Percentiles rank a stretch among this genome's conserved stretches.
These are phyloP conservation scores for Cyberlindnera nakhonratchasimensis DNA, from an alignment of 805 yeast genomes.

Conservation along the genomic window DNA sequence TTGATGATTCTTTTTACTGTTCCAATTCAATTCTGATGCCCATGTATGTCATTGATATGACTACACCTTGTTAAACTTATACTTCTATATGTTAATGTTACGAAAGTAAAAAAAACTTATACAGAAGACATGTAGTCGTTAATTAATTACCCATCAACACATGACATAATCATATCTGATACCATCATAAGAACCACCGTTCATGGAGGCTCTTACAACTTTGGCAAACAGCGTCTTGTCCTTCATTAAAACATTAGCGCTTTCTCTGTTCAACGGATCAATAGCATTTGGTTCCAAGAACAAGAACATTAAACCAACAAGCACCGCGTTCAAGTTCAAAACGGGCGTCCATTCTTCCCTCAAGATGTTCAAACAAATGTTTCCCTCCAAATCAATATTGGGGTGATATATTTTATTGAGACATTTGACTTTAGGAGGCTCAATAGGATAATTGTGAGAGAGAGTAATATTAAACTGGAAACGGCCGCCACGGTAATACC, in stretches of 20 bases:
- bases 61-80: too few species aligned
- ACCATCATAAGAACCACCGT: conserved; percentile 61
- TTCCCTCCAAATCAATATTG: conserved; percentile 86
- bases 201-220: conserved; percentile 62
- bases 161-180: conserved; percentile 62
- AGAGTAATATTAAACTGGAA: conserved; percentile 67
- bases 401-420: conserved; percentile 82
- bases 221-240: conserved; percentile 48
- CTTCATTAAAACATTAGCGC: conserved; percentile 57
- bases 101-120: too few species aligned
- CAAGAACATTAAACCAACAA: conserved; percentile 80
- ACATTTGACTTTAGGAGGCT: conserved; percentile 83
- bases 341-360: conserved; percentile 98
- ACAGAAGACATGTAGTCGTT: too few species aligned
- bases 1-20: too few species aligned
- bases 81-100: too few species aligned
- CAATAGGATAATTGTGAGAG: conserved; percentile 79
- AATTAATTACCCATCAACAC: background rate
- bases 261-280: conserved; percentile 91
- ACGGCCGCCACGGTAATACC: conserved; percentile 65
- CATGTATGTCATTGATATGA: too few species aligned
- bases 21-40: too few species aligned
- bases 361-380: conserved; percentile 84
- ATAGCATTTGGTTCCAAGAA: conserved; percentile 88
- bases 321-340: conserved; percentile 70